Base-by-base conservation (phyloP, 2,329 filamentous ascomycete species). In the Exophiala xenobiotica region DNA sequence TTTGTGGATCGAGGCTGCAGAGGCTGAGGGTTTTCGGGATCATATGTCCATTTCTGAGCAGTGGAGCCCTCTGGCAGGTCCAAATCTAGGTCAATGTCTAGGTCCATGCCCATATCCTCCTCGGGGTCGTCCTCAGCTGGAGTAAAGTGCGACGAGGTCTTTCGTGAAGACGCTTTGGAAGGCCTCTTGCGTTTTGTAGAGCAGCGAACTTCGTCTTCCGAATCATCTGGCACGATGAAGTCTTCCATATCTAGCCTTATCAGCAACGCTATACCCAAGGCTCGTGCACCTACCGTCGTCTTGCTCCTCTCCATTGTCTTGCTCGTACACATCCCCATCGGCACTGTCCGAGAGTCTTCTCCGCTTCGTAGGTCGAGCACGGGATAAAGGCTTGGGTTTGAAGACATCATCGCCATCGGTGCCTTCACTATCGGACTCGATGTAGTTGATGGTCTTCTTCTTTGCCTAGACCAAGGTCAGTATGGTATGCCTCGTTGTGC, bases 221-320 rank as follows among this genome's bases (percentile, higher is more conserved):
- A 92, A 35, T 95, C 89, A 63, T 96, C 91, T 0, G 87, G 83
- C 3, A 87, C 90, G 19, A 97, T 77, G 63, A 97, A 97, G 67
- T 96, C 88, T 55, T 86, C 89, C 74, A 95, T 82, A 47, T 93
- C 88, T 71, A 78, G 74, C 49, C 31, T 14, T 16, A 42, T 33
- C 38, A 40, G 19, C 19, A 24, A 11, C 8, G n/a, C 8, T 7
- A 1, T n/a, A 1, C 11, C 5, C 20, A 11, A 2, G 5, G 6
- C 8, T 40, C 9, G 14, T 22, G 14, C 22, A 40, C 38, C 20
- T 24, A 40, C 48, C 41, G 53, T 78, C 78, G 38, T 76, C 79
- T 27, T 79, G 79, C 1, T 75, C 75, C n/a, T 63, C 70, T 53
- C 78, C 79, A 3, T 80, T 75, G 23, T 82, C 75, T 63, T 87